phyloP scores from a whole-genome alignment of 768 basidiomycete species.

The Filobasidium floriforme region DNA sequence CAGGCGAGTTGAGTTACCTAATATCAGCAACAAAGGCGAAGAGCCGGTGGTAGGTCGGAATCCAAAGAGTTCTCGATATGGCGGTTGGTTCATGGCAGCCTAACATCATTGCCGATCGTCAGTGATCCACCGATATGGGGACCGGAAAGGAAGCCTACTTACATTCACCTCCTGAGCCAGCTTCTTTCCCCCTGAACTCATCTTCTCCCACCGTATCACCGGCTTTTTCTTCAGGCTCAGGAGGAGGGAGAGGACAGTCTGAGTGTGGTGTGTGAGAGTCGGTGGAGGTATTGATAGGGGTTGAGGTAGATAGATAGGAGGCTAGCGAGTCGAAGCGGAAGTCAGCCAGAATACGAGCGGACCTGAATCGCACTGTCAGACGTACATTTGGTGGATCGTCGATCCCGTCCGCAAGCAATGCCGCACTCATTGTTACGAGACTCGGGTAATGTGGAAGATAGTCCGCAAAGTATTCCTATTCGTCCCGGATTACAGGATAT shows the following conservation, averaged over 20 bases:
- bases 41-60: conserved; percentile 82
- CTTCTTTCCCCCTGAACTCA: conserved; percentile 86
- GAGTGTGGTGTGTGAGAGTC: conserved; percentile 69
- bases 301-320: conserved; percentile 42
- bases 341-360: neutral
- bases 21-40: conserved; percentile 71
- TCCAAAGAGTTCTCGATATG: conserved; percentile 73
- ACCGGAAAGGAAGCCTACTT: conserved; percentile 20
- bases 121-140: neutral
- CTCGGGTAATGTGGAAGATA: conserved; percentile 79
- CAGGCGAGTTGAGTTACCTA: conserved; percentile 48
- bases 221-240: conserved; percentile 95
- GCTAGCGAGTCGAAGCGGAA: conserved; percentile 23
- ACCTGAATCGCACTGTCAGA: neutral
- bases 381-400: conserved; percentile 44
- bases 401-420: conserved; percentile 34
- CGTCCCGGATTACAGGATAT: neutral
- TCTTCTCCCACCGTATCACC: conserved; percentile 83
- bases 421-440: conserved; percentile 63
- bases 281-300: conserved; percentile 39
- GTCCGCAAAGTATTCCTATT: conserved; percentile 90
- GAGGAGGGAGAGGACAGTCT: conserved; percentile 74
- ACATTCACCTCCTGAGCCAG: conserved; percentile 80
- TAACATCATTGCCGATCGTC: conserved; percentile 37
- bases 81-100: conserved; percentile 66